phyloP scores from a whole-genome alignment of 164 flowering plant species.

The Echeveria elegans region DNA sequence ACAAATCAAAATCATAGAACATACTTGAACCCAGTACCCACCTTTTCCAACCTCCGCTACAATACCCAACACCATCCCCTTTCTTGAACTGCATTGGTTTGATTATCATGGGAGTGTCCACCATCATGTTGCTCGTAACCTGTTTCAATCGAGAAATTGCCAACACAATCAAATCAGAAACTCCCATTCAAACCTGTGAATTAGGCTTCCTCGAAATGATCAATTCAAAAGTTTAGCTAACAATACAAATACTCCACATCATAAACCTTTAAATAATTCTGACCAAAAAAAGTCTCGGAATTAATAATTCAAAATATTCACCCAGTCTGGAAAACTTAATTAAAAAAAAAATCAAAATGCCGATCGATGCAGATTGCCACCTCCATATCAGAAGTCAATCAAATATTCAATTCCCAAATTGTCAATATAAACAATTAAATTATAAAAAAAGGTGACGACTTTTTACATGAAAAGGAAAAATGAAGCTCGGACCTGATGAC shows the following conservation, averaged over 20 bases:
- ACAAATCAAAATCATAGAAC: conserved; percentile 15
- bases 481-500: neutral
- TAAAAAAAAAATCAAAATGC: no score
- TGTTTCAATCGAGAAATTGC: neutral
- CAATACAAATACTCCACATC: no score
- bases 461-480: no score
- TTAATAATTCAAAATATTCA: neutral
- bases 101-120: neutral
- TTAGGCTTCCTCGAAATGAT: neutral
- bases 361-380: neutral
- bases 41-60: neutral
- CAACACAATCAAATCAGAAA: neutral
- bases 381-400: no score
- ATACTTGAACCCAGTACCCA: no score
- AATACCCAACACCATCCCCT: neutral
- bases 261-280: no score
- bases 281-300: neutral
- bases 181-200: neutral
- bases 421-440: neutral
- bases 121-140: neutral
- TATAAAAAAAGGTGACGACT: no score
- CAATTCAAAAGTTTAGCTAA: no score
- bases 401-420: no score
- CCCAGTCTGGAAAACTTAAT: neutral
- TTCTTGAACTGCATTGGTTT: neutral